These are phyloP conservation scores for Neofusicoccum cordaticola DNA, from an alignment of 2,329 filamentous ascomycete genomes.

Conservation along the genomic window DNA sequence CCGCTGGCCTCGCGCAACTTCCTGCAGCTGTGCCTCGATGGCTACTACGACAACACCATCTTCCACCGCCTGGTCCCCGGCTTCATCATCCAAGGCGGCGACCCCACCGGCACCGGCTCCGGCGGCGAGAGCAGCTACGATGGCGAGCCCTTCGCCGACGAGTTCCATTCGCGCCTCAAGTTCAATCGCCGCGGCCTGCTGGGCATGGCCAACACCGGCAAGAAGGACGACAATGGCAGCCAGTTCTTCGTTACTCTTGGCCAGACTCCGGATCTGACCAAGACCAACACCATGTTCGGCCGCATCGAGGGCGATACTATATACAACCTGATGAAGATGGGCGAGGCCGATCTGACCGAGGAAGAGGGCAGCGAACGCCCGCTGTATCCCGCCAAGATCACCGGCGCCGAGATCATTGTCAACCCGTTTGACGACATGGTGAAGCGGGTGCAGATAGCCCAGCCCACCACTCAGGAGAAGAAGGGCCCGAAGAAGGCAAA, in stretches of 20 bases:
- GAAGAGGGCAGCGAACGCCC: constrained; percentile 78
- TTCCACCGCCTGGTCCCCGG: constrained; percentile 91
- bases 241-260: constrained; percentile 96
- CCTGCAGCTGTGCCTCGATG: constrained; percentile 88
- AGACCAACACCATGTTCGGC: constrained; percentile 91
- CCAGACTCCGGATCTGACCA: constrained; percentile 76
- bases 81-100: constrained; percentile 92
- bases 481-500: constrained; percentile 55
- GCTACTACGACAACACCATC: constrained; percentile 89
- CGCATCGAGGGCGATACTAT: constrained; percentile 90
- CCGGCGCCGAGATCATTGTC: constrained; percentile 69
- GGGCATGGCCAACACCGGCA: constrained; percentile 92
- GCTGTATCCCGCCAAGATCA: constrained; percentile 79
- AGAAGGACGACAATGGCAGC: constrained; percentile 77
- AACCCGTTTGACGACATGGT: constrained; percentile 83
- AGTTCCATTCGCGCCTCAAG: constrained; percentile 87
- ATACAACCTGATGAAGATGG: constrained; percentile 93
- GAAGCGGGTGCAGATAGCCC: constrained; percentile 60
- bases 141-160: constrained; percentile 78
- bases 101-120: constrained; percentile 87
- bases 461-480: constrained; percentile 47
- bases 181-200: constrained; percentile 88
- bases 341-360: constrained; percentile 74
- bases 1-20: constrained; percentile 93
- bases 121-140: constrained; percentile 92